Base-by-base conservation (phyloP, 1,284 basidiomycete species). In the Apiotrichum mycotoxinovorans region DNA sequence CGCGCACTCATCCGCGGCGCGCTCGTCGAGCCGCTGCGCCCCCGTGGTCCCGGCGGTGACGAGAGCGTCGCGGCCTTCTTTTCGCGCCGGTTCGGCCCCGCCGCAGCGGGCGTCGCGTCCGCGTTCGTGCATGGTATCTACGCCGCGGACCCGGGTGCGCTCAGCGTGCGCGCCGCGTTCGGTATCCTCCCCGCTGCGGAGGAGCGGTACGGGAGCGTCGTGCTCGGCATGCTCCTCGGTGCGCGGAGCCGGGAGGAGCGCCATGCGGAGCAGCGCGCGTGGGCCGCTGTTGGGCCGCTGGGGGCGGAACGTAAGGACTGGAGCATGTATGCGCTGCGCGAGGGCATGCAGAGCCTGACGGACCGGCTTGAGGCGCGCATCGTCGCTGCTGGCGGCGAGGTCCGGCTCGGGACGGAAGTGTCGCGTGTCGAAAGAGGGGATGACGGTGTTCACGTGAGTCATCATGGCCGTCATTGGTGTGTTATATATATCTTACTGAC, bases 41-140 rank as follows among this genome's bases (percentile, higher is more conserved):
- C 67, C 1, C 65, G 72, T 18, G 22, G 33, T 2, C 8, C 4
- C 48, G 58, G 63, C 47, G 64, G 61, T 1, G 94, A 97, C 72
- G 93, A 97, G 71, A 87, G 87, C 4, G 81, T 98, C 20, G 85
- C 95, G 65, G 75, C 82, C 0, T 91, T 98, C 67, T 75, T 97
- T 55, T 73, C 82, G 0, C 82, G 91, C 5, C 82, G 91, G 14
- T 88, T 97, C 57, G 91, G 91, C 0, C 69, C 79, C 2, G 74
- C 80, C 0, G 83, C 94, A 54, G 89, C 92, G 0, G 82, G 84
- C 12, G 82, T 96, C 50, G 86, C 88, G 3, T 90, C 87, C 55
- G 88, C 93, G 0, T 80, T 97, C 61, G 84, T 93, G 1, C 94
- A 97, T 67, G 95, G 94, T 0, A 89, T 98, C 58, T 97, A 96